phyloP scores from a whole-genome alignment of 2,329 filamentous ascomycete species.

The Diaporthe ampelina region DNA sequence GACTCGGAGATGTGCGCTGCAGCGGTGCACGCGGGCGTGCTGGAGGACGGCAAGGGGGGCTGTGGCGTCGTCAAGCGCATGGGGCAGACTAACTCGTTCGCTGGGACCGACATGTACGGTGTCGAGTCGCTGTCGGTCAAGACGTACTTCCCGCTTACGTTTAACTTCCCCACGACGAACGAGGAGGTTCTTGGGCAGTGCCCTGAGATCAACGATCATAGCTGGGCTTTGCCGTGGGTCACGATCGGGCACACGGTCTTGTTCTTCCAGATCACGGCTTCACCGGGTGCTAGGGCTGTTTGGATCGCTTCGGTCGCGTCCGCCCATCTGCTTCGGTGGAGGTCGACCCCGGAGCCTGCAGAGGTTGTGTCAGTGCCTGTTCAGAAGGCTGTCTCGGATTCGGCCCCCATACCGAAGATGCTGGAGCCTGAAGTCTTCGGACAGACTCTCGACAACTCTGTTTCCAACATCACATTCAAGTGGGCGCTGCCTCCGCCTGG shows the following conservation, averaged over 20 bases:
- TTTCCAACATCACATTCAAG: constrained; percentile 67
- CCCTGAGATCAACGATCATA: constrained; percentile 77
- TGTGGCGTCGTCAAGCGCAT: constrained; percentile 81
- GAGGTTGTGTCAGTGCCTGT: background rate
- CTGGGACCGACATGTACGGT: constrained; percentile 75
- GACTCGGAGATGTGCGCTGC: constrained; percentile 85
- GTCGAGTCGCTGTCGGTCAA: constrained; percentile 84
- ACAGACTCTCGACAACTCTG: constrained; percentile 91
- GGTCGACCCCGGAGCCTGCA: background rate
- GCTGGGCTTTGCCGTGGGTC: constrained; percentile 88
- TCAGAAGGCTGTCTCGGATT: background rate
- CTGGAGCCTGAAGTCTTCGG: constrained; percentile 53
- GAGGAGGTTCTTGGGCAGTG: constrained; percentile 63
- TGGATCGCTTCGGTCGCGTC: constrained; percentile 27
- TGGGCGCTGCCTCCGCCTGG: constrained; percentile 64
- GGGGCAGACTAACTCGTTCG: constrained; percentile 76
- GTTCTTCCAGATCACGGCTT: constrained; percentile 86
- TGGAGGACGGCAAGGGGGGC: constrained; percentile 75
- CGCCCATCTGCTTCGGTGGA: constrained; percentile 13
- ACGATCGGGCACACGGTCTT: constrained; percentile 84
- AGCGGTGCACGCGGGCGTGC: constrained; percentile 80
- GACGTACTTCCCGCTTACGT: constrained; percentile 90
- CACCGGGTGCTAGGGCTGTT: constrained; percentile 61
- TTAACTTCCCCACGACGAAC: constrained; percentile 69
- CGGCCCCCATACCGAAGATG: constrained; percentile 10